Base-by-base conservation (phyloP, 495 filamentous ascomycete genomes). In the Aspergillus saccharolyticus region DNA sequence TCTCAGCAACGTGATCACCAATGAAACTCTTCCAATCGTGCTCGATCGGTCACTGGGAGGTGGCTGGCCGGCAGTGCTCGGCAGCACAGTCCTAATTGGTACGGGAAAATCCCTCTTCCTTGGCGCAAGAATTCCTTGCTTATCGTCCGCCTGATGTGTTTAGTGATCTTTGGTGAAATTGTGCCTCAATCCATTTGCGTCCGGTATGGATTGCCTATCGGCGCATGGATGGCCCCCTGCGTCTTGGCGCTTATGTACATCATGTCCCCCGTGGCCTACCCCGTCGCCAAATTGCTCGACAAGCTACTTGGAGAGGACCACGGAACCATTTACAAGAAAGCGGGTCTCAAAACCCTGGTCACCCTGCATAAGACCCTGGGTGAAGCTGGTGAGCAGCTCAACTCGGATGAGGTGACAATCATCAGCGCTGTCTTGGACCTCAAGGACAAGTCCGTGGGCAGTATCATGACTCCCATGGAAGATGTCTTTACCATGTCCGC, bases 401-500 rank as follows among this genome's bases (percentile, higher is more conserved):
- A 96, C 66, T 87, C 96, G 59, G 94, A 98, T 66, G 94, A 98
- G 73, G 94, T 97, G 61, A 97, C 93, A 46, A 98, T 98, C 68
- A 98, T 98, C 66, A 95, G 88, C 59, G 93, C 93, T 21, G 95
- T 97, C 17, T 77, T 98, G 50, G 94, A 98, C 69, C 76, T 98
- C 54, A 98, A 97, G 70, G 93, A 94, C 62, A 98, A 98, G 71
- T 78, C 94, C 0, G 90, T 98, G 33, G 91, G 89, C 20, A 85
- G 79, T 61, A 96, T 98, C 63, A 97, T 97, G 95, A 98, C 94
- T 1, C 94, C 95, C 0, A 97, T 98, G 87, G 84, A 90, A 9
- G 91, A 97, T 71, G 91, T 96, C 33, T 98, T 96, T 64, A 90
- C 87, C 57, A 91, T 98, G 88, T 89, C 90, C 42, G 86, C 90